phyloP scores from a whole-genome alignment of 2,329 filamentous ascomycete genomes.

The Trichoderma lentiforme region DNA sequence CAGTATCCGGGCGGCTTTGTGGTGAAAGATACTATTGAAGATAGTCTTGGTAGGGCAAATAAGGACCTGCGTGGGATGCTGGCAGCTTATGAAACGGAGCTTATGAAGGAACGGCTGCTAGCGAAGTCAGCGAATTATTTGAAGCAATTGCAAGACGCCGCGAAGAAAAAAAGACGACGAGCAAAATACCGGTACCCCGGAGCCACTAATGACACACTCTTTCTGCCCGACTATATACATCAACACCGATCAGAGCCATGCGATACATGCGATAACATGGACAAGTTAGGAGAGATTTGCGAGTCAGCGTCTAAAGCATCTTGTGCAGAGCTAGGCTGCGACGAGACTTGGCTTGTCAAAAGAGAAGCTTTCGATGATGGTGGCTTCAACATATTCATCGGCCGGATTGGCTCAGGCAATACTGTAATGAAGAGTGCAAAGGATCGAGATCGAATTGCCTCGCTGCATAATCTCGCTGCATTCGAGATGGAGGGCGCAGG shows the following conservation, averaged over 20 bases:
- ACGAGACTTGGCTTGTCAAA: conserved; percentile 17
- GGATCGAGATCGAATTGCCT: conserved; percentile 33
- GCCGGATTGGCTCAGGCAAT: conserved; percentile 37
- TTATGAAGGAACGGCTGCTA: conserved; percentile 18
- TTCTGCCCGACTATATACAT: conserved; percentile 28
- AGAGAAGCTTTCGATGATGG: conserved; percentile 5
- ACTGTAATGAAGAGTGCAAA: conserved; percentile 38
- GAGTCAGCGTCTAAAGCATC: conserved; percentile 20
- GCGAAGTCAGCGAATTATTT: conserved; percentile 16
- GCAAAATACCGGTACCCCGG: conserved; percentile 28
- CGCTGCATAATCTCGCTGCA: conserved; percentile 24
- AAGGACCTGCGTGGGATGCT: conserved; percentile 30
- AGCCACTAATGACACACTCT: conserved; percentile 28
- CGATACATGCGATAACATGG: conserved; percentile 6
- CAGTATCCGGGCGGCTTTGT: conserved; percentile 26
- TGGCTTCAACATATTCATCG: conserved; percentile 36
- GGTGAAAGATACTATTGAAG: conserved; percentile 26
- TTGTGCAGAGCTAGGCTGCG: conserved; percentile 31
- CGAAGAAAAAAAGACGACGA: background rate
- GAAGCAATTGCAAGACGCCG: conserved; percentile 21
- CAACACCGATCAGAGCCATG: conserved; percentile 23
- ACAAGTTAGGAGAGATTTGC: conserved; percentile 26
- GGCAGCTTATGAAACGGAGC: conserved; percentile 22
- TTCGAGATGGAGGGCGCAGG: conserved; percentile 36
- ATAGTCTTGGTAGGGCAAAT: conserved; percentile 28